Conservation (phyloP, 2,329 filamentous ascomycete species). For the Zarea fungicola region DNA sequence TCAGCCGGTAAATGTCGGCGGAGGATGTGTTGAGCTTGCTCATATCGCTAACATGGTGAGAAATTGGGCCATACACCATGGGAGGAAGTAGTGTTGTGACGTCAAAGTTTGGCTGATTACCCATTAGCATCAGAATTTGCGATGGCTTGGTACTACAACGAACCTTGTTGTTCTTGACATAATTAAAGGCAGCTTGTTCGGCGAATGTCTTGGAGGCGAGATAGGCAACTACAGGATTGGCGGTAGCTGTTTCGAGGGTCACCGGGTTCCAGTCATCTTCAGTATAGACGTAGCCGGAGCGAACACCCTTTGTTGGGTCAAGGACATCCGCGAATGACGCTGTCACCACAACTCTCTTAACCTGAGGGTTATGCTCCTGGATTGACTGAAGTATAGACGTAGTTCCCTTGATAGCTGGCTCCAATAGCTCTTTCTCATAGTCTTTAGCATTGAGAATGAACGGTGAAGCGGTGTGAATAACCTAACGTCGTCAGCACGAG, state of each 20-base stretch:
- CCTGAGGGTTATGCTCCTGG: no score
- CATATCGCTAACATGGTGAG: background rate
- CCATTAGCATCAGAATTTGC: no score
- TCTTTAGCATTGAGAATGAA: slow-evolving; percentile 63
- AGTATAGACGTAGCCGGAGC: slow-evolving; percentile 24
- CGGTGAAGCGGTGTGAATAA: slow-evolving; percentile 70
- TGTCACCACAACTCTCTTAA: slow-evolving; percentile 55
- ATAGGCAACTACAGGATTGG: slow-evolving; percentile 19
- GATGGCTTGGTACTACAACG: no score
- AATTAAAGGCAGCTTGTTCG: slow-evolving; percentile 60
- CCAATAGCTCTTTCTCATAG: slow-evolving; percentile 41
- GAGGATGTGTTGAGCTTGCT: background rate
- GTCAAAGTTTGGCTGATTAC: no score
- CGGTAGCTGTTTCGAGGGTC: slow-evolving; percentile 22
- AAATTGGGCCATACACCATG: background rate
- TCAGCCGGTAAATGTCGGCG: background rate
- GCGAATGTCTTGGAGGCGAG: slow-evolving; percentile 47
- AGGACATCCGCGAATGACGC: slow-evolving; percentile 43
- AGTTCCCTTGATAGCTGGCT: slow-evolving; percentile 52
- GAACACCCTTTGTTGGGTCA: slow-evolving; percentile 32
- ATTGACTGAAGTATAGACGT: slow-evolving; percentile 44
- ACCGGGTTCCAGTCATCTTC: slow-evolving; percentile 24
- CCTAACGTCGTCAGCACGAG: slow-evolving; percentile 26
- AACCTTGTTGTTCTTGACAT: slow-evolving; percentile 16
- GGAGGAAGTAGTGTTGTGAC: no score